Conservation (phyloP, 768 basidiomycete genomes). For the Termitomyces sp. region DNA sequence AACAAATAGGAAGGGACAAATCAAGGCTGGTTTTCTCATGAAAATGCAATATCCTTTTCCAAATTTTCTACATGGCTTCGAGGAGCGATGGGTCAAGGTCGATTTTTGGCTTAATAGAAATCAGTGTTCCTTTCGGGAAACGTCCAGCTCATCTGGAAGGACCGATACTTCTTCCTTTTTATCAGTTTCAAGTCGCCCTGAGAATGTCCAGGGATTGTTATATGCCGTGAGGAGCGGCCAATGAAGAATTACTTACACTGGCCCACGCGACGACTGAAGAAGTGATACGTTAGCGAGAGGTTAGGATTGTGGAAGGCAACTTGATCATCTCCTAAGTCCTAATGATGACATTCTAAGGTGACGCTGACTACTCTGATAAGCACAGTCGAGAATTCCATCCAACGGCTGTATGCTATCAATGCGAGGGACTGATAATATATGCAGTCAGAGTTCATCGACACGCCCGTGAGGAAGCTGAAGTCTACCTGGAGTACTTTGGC, state of each 20-base stretch:
- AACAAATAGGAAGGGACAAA: too few relatives aligned
- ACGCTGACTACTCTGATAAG: background rate
- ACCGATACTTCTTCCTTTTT: background rate
- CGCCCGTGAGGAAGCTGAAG: background rate
- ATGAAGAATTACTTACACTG: background rate
- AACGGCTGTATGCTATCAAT: background rate
- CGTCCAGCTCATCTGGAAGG: background rate
- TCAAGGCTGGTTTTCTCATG: too few relatives aligned
- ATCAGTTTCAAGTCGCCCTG: background rate
- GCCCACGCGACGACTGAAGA: background rate
- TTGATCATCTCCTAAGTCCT: background rate
- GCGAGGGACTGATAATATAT: background rate
- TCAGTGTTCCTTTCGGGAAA: background rate
- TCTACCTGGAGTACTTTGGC: background rate
- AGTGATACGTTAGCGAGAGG: background rate
- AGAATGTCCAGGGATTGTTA: background rate
- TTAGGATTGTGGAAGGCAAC: background rate
- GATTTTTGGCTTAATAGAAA: background rate
- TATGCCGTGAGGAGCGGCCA: background rate
- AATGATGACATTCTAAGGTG: background rate
- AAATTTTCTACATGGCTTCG: background rate
- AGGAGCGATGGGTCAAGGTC: background rate
- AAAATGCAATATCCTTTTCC: too few relatives aligned
- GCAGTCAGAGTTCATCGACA: background rate
- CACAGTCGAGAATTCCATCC: background rate